Evolutionary conservation across 2,329 filamentous ascomycete species (phyloP), one percentile per base, ranked within the genome.

Genomic region (Podosphaera leucotricha): DNA sequence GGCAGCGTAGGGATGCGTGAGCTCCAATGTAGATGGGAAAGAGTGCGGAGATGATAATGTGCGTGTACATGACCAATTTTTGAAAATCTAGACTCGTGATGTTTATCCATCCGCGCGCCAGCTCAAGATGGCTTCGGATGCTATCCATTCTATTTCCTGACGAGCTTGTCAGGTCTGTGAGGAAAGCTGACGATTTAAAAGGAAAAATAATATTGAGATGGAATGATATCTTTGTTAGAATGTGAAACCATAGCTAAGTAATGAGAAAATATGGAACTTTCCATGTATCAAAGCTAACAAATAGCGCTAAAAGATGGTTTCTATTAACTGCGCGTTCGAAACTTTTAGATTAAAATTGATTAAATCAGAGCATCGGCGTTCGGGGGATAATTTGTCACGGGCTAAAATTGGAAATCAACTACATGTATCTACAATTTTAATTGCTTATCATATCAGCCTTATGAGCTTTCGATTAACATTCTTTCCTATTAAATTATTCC

Each of bases 21-120:
- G 85, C 75, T 41, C 81, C 82, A 4, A 83, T 68, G 61, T 81
- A 90, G 56, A 94, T 92, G 44, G 85, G 82, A 49, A 80, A 75
- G 15, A 93, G 61, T 13, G 85, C 78, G 22, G 81, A 77, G 47
- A 76, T 55, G 44, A 80, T 62, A 11, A 80, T 63, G 57, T 80
- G 76, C 1, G 52, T 44, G 38, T 55, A 48, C 50, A 57, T 54
- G 44, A 52, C 44, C 2, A 53, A 44, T 30, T 7, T n/a, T 26
- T 20, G 30, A n/a, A 19, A 19, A 33, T 20, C 30, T 20, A 8
- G 18, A 33, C 28, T 6, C 4, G 28, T 13, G 3, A 33, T 13
- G 11, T 33, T 33, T 13, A 33, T 33, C 28, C 28, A 33, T 33
- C 3, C 13, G 28, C 28, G 6, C 3, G 15, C 13, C 4, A 11